Evolutionary conservation across 1,284 basidiomycete genomes (phyloP).

Genomic region (Mycena citricolor): DNA sequence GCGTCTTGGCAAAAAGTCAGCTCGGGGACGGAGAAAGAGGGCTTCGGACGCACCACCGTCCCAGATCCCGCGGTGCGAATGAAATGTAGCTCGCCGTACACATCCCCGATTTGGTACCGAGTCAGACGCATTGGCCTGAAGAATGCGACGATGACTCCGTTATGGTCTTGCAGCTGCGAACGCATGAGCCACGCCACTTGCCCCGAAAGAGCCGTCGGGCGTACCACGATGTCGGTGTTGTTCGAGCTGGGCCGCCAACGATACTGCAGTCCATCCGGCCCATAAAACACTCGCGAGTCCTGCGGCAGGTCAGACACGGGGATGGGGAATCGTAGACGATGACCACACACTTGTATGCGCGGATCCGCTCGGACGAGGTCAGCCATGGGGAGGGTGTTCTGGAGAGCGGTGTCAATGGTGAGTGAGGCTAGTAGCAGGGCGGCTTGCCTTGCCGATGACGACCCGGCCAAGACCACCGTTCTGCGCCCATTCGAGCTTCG

Average conservation of each 20-base stretch:
- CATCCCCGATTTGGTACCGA: conserved; percentile 79
- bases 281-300: conserved; percentile 70
- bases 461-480: conserved; percentile 79
- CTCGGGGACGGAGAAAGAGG: conserved; percentile 26
- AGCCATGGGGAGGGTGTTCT: conserved; percentile 77
- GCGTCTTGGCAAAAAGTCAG: conserved; percentile 51
- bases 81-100: conserved; percentile 80
- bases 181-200: no score
- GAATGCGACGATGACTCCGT: conserved; percentile 69
- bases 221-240: conserved; percentile 62
- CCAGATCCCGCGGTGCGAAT: conserved; percentile 73
- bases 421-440: conserved; percentile 16
- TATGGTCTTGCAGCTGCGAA: conserved; percentile 67
- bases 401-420: conserved; percentile 20
- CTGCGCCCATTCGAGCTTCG: conserved; percentile 80
- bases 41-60: conserved; percentile 62
- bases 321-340: conserved; percentile 12
- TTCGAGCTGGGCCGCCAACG: conserved; percentile 68
- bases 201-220: no score
- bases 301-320: conserved; percentile 30
- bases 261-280: conserved; percentile 77
- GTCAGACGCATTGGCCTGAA: conserved; percentile 72
- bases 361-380: conserved; percentile 72
- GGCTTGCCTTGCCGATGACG: conserved; percentile 72
- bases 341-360: conserved; percentile 51